Evolutionary conservation across 805 yeast genomes (phyloP).

Genomic region (Starmerella scarabaei): DNA sequence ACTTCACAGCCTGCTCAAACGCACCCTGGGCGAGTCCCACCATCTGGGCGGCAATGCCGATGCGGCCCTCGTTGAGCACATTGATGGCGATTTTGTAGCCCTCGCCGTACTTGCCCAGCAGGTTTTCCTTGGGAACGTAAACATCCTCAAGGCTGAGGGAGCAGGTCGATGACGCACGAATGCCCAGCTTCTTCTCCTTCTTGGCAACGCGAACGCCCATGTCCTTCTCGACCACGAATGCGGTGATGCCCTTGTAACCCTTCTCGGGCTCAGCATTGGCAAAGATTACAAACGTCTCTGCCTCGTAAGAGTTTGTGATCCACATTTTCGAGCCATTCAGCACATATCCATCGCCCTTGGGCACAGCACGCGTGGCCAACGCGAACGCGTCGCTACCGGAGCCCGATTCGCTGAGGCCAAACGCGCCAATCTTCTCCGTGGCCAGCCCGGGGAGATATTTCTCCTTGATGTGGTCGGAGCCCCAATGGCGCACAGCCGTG

Average conservation of each 20-base stretch:
- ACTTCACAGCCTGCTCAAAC: slow-evolving; percentile 30
- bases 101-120: slow-evolving; percentile 33
- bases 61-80: slow-evolving; percentile 34
- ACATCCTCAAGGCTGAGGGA: slow-evolving; percentile 32
- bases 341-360: slow-evolving; percentile 31
- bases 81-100: slow-evolving; percentile 37
- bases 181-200: slow-evolving; percentile 35
- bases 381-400: slow-evolving; percentile 37
- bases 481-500: slow-evolving; percentile 31
- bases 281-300: slow-evolving; percentile 31
- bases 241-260: slow-evolving; percentile 36
- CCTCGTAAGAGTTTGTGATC: slow-evolving; percentile 35
- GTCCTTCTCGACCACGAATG: slow-evolving; percentile 32
- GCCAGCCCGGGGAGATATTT: slow-evolving; percentile 33
- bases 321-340: slow-evolving; percentile 35
- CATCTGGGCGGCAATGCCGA: slow-evolving; percentile 37
- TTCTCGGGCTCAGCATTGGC: slow-evolving; percentile 32
- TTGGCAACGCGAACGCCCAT: slow-evolving; percentile 33
- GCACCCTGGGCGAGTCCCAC: slow-evolving; percentile 35
- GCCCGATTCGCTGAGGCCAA: slow-evolving; percentile 31
- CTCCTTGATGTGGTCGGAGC: slow-evolving; percentile 28
- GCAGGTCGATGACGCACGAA: slow-evolving; percentile 34
- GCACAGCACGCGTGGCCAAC: slow-evolving; percentile 29
- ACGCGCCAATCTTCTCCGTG: slow-evolving; percentile 28
- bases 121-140: slow-evolving; percentile 31